A percentile compares a stretch with the other conserved stretches of the same genome.
phyloP scores from a whole-genome alignment of 1,139 yeast genomes.

The Geotrichum cucujoidarum region DNA sequence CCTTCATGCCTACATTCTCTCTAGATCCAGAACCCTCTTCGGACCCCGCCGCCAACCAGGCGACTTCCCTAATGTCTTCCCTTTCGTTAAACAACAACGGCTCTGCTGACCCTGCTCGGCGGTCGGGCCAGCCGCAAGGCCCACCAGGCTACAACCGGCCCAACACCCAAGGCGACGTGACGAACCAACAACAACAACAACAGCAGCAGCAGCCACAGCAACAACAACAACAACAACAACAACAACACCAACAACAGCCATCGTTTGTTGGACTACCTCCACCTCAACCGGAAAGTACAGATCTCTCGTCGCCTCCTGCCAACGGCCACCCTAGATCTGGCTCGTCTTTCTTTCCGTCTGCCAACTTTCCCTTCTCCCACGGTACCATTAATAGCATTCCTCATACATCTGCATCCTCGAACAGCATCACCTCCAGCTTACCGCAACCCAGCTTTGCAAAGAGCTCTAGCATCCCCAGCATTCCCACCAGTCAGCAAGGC shows the following conservation, averaged over 20 bases:
- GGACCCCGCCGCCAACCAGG: conserved; percentile 3
- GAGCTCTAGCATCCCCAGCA: conserved; percentile 14
- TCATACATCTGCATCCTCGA: conserved; percentile 17
- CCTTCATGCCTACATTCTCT: conserved; percentile 9
- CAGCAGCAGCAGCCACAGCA: not conserved
- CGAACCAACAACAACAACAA: not conserved
- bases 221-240: not conserved
- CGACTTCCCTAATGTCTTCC: conserved; percentile 11
- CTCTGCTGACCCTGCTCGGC: not conserved
- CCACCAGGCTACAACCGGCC: conserved; percentile 2
- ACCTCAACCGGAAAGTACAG: conserved; percentile 3
- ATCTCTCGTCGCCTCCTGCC: not conserved
- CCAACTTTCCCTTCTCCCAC: conserved; percentile 15
- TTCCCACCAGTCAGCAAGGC: conserved; percentile 2
- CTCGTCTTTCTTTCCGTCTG: conserved; percentile 14
- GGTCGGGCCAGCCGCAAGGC: conserved; percentile 1
- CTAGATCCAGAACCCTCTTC: conserved; percentile 11
- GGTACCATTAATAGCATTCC: conserved; percentile 19
- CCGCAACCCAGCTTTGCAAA: conserved; percentile 10
- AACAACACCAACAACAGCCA: not conserved
- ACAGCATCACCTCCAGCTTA: conserved; percentile 12
- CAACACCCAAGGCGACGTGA: conserved; percentile 1
- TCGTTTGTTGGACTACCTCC: not conserved
- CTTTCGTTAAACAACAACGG: conserved; percentile 7
- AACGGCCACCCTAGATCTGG: not conserved